These are phyloP conservation scores for Cladorrhinum sp. DNA, from an alignment of 2,329 filamentous ascomycete species.

Conservation along the genomic window DNA sequence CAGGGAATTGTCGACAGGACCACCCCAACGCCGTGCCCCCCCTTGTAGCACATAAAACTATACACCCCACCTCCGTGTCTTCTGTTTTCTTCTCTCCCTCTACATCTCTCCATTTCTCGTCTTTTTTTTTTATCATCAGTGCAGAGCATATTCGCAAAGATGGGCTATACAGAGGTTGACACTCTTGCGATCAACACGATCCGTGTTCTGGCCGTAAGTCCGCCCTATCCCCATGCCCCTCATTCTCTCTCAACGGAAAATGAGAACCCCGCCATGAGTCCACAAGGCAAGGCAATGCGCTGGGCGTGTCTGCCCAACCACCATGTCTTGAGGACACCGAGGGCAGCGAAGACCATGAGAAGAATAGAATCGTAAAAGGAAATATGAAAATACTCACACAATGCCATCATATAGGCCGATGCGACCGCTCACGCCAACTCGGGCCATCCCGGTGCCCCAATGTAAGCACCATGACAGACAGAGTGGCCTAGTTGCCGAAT, in stretches of 20 bases:
- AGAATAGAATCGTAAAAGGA: background rate
- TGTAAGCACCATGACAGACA: slow-evolving; percentile 50
- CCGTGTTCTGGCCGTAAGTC: slow-evolving; percentile 86
- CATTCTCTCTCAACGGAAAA: slow-evolving; percentile 30
- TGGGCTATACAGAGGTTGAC: slow-evolving; percentile 87
- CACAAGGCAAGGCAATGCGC: background rate
- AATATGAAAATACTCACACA: slow-evolving; percentile 25
- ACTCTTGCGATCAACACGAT: slow-evolving; percentile 97
- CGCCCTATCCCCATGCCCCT: slow-evolving; percentile 31
- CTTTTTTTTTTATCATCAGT: background rate
- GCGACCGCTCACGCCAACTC: slow-evolving; percentile 94
- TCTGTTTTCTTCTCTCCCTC: slow-evolving; percentile 22
- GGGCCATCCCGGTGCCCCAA: slow-evolving; percentile 96
- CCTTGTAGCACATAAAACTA: slow-evolving; percentile 24
- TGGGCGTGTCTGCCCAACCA: slow-evolving; percentile 13
- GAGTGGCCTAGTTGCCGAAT: slow-evolving; percentile 15
- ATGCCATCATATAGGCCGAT: slow-evolving; percentile 71
- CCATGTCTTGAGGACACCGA: slow-evolving; percentile 4
- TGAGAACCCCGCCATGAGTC: slow-evolving; percentile 24
- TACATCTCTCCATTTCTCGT: background rate
- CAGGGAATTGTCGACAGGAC: slow-evolving; percentile 15
- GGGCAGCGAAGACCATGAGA: background rate
- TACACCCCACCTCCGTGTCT: slow-evolving; percentile 25
- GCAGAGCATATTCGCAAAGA: slow-evolving; percentile 47
- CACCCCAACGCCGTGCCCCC: slow-evolving; percentile 18